Percentiles rank a stretch among this genome's conserved stretches.
Conservation (phyloP, 31 red algal genomes). For the Odonthalia washingtoniensis region DNA sequence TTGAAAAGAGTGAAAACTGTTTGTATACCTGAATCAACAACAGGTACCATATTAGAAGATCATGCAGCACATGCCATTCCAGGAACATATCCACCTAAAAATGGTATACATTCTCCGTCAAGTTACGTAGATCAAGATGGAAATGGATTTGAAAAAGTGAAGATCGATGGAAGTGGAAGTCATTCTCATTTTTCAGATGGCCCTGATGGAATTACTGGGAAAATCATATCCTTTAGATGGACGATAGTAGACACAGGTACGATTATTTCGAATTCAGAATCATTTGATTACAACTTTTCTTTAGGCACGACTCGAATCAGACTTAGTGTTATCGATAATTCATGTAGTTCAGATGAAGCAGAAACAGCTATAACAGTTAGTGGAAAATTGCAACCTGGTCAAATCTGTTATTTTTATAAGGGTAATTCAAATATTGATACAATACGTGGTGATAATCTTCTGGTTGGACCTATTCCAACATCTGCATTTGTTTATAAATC, state of each 20-base stretch:
- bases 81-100: conserved; percentile 47
- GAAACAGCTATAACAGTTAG: conserved; percentile 57
- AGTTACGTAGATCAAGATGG: conserved; percentile 65
- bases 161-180: conserved; percentile 46
- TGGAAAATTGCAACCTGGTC: conserved; percentile 43
- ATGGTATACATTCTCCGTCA: conserved; percentile 32
- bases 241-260: conserved; percentile 39
- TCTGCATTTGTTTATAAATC: not conserved
- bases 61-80: conserved; percentile 60
- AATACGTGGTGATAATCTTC: not conserved
- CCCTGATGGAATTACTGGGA: conserved; percentile 16
- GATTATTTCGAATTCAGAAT: not conserved
- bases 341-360: conserved; percentile 38
- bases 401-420: conserved; percentile 49
- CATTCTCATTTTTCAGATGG: conserved; percentile 44
- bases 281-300: conserved; percentile 31
- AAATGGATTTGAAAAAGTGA: conserved; percentile 48
- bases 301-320: conserved; percentile 53
- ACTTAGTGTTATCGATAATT: conserved; percentile 52
- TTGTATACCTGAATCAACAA: conserved; percentile 18
- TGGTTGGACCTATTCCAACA: conserved; percentile 28
- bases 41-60: conserved; percentile 18
- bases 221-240: conserved; percentile 49
- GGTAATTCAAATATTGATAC: not conserved
- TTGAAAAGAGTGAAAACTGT: not conserved